Conservation (phyloP, 805 yeast genomes). For the Starmerella asiatica region DNA sequence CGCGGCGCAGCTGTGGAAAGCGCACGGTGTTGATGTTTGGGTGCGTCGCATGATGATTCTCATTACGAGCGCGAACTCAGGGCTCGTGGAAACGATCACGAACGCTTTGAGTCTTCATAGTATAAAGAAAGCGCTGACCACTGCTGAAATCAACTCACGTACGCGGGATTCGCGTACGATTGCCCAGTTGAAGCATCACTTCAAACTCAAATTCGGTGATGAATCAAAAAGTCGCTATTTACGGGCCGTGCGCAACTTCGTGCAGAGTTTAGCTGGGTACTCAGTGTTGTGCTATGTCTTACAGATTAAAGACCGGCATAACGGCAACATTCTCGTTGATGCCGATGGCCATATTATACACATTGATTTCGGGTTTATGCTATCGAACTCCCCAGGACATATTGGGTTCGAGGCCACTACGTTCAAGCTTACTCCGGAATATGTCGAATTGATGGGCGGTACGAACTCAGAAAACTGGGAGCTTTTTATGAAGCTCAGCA, state of each 20-base stretch:
- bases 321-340: slow-evolving; percentile 95
- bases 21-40: slow-evolving; percentile 63
- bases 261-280: slow-evolving; percentile 81
- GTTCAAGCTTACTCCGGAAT: slow-evolving; percentile 80
- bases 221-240: slow-evolving; percentile 38
- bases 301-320: slow-evolving; percentile 94
- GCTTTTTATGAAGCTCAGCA: slow-evolving; percentile 49
- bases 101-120: slow-evolving; percentile 91
- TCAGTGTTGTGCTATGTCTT: slow-evolving; percentile 79
- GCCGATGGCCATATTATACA: slow-evolving; percentile 81
- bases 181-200: slow-evolving; percentile 67
- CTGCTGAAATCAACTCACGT: slow-evolving; percentile 32
- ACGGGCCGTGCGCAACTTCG: slow-evolving; percentile 74
- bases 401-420: slow-evolving; percentile 98
- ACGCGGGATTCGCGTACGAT: slow-evolving; percentile 55
- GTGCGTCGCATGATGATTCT: slow-evolving; percentile 85
- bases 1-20: slow-evolving; percentile 73
- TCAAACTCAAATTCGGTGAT: slow-evolving; percentile 59
- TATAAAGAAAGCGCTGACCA: slow-evolving; percentile 81
- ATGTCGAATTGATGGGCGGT: slow-evolving; percentile 81
- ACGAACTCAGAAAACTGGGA: slow-evolving; percentile 44
- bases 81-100: slow-evolving; percentile 89
- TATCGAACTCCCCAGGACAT: slow-evolving; percentile 92
- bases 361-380: slow-evolving; percentile 87
- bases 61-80: slow-evolving; percentile 80